These are phyloP conservation scores for Blakeslea trispora DNA, from an alignment of 371 early-diverging fungal species.

Conservation along the genomic window DNA sequence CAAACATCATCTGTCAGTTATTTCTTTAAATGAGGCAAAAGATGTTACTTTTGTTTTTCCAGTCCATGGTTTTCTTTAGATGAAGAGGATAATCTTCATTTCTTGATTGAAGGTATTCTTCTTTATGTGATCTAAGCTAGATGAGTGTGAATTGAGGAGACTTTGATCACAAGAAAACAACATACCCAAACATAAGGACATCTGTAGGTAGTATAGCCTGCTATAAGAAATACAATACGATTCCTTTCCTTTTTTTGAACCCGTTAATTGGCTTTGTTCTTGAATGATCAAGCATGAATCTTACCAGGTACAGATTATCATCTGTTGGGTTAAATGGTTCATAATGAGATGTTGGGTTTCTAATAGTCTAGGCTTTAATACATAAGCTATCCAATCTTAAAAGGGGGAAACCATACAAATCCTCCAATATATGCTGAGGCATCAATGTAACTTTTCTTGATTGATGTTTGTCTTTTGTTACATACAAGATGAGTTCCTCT, in stretches of 20 bases:
- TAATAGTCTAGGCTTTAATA: too few relatives aligned
- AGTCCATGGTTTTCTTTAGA: conserved; percentile 57
- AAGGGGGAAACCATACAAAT: too few relatives aligned
- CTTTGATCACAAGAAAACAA: not conserved
- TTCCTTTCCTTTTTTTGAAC: conserved; percentile 42
- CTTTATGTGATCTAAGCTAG: conserved; percentile 65
- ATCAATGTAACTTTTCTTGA: conserved; percentile 15
- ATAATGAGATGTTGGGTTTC: too few relatives aligned
- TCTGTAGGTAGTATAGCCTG: conserved; percentile 77
- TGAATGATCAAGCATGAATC: too few relatives aligned
- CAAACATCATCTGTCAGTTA: not conserved
- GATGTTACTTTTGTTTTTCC: conserved; percentile 46
- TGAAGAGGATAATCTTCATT: conserved; percentile 59
- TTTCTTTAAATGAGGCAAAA: not conserved
- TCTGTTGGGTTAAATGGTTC: conserved; percentile 51
- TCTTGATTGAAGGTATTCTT: conserved; percentile 46
- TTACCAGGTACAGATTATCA: conserved; percentile 49
- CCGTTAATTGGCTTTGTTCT: too few relatives aligned
- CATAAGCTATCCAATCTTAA: too few relatives aligned
- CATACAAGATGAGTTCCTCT: conserved; percentile 72
- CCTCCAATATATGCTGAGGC: conserved; percentile 20
- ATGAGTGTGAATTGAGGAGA: not conserved
- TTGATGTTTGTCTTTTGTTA: conserved; percentile 40
- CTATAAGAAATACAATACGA: conserved; percentile 65
- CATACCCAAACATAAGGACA: conserved; percentile 84